Base-by-base conservation (phyloP, 257 asterid genomes). In the Leptodermis oblonga region DNA sequence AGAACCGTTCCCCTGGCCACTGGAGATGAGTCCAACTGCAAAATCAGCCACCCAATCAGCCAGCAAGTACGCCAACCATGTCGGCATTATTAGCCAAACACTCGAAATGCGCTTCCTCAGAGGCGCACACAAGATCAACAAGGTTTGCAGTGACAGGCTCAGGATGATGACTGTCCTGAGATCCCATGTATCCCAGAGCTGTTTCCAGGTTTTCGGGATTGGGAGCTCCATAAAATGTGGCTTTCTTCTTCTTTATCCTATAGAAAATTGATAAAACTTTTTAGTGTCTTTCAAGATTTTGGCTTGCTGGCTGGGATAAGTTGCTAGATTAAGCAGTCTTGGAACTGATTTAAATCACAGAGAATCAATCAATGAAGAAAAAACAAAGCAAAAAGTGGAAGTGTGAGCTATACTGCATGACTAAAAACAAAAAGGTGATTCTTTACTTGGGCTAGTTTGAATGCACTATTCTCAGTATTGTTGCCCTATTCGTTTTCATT, bases 41-140 rank as follows among this genome's bases (percentile, higher is more conserved):
- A 70, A 78, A 39, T 67, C 69, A 55, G 88, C 89, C 0, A 81
- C 80, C 84, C 86, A 86, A 67, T 86, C 90, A 1, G 89, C 88
- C 1, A 82, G 84, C 71, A 84, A 58, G 68, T 86, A 86, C 8
- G 82, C 80, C 1, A 70, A 75, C 90, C 88, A 84, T 6, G 85
- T 64, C 4, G 78, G 81, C 75, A 78, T 18, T 36, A 67, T 67
- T 33, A 82, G 37, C 77, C 68, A 65, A 1, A 17, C 49, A 4
- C 62, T 70, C 13, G 56, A 56, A 18, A 61, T 76, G 41, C 78
- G 81, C 67, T 76, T 84, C 43, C 88, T 72, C 39, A 77, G 28
- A 37, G 86, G 83, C 2, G 85, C 81, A 28, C 65, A 14, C 0
- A 84, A 12, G 7, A 82, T 79, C 3, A 86, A 76, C 34, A 82